These are phyloP conservation scores for Chenopodium suecicum DNA, from an alignment of 148 eudicot genomes.

Conservation along the genomic window DNA sequence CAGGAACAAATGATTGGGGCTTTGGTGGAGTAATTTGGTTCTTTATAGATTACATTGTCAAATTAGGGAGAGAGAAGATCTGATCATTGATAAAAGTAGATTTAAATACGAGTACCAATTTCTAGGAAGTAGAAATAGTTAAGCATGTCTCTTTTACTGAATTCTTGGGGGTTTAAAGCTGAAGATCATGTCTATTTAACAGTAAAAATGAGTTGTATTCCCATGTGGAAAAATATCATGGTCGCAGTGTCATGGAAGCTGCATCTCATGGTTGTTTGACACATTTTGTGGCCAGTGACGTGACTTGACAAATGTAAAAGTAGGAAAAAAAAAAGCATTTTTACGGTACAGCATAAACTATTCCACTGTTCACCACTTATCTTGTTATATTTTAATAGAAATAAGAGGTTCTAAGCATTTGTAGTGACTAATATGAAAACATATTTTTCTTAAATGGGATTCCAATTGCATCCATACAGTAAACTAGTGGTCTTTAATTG, in stretches of 20 bases:
- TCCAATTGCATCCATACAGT: too few relatives aligned
- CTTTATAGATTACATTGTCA: not conserved
- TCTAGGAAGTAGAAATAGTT: not conserved
- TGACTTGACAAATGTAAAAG: not conserved
- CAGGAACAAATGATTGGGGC: not conserved
- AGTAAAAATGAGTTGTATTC: not conserved
- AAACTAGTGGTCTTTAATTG: not conserved
- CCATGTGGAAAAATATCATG: not conserved
- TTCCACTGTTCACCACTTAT: not conserved
- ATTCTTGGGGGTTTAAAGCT: not conserved
- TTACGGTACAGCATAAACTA: not conserved
- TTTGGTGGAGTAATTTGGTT: not conserved
- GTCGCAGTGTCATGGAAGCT: not conserved
- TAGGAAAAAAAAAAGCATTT: not conserved
- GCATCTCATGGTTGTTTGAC: not conserved
- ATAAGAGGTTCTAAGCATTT: not conserved
- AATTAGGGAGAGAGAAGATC: not conserved
- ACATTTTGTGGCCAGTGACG: not conserved
- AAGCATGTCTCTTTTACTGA: not conserved
- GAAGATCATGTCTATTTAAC: too few relatives aligned
- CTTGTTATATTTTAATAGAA: not conserved
- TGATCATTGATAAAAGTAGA: not conserved
- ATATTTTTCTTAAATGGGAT: too few relatives aligned
- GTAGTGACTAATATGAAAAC: too few relatives aligned
- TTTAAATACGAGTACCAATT: not conserved